These are phyloP conservation scores for Thalassiosira allenii DNA, from an alignment of 352 stramenopile species.

Conservation along the genomic window DNA sequence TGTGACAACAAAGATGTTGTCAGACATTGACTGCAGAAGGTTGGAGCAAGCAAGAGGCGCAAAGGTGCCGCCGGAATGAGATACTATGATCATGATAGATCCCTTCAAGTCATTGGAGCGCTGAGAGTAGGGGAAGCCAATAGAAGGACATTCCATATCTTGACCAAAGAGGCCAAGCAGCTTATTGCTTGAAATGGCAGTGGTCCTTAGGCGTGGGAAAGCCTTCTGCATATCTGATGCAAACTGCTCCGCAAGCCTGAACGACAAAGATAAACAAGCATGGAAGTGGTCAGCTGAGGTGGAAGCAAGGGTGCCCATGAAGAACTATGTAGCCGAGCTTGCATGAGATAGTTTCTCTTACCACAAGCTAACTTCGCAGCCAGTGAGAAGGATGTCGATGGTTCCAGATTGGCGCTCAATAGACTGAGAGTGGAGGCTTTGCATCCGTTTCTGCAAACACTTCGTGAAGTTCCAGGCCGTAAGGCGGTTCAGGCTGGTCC, in stretches of 20 bases:
- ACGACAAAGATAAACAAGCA: too few relatives aligned
- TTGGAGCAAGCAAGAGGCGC: conserved; percentile 81
- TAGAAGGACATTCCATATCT: conserved; percentile 75
- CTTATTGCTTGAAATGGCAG: conserved; percentile 82
- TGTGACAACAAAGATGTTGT: conserved; percentile 83
- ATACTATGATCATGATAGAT: conserved; percentile 85
- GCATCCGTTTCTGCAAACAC: conserved; percentile 32
- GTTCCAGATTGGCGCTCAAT: conserved; percentile 12
- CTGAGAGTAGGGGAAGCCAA: conserved; percentile 74
- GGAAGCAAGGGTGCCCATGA: too few relatives aligned
- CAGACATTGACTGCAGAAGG: conserved; percentile 78
- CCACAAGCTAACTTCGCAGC: conserved; percentile 77
- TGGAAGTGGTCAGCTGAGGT: too few relatives aligned
- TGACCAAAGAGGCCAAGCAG: conserved; percentile 84
- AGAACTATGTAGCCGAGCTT: too few relatives aligned
- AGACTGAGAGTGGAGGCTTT: background rate
- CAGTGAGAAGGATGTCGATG: conserved; percentile 67
- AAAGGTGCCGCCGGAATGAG: conserved; percentile 83
- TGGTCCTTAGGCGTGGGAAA: conserved; percentile 76
- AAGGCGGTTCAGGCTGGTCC: conserved; percentile 51
- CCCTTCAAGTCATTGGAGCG: conserved; percentile 76
- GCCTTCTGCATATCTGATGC: conserved; percentile 80
- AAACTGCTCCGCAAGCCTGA: conserved; percentile 86
- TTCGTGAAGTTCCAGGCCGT: conserved; percentile 35
- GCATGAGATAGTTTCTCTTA: too few relatives aligned